These are phyloP conservation scores for Davidsoniella virescens DNA, from an alignment of 2,329 filamentous ascomycete genomes.

Conservation along the genomic window DNA sequence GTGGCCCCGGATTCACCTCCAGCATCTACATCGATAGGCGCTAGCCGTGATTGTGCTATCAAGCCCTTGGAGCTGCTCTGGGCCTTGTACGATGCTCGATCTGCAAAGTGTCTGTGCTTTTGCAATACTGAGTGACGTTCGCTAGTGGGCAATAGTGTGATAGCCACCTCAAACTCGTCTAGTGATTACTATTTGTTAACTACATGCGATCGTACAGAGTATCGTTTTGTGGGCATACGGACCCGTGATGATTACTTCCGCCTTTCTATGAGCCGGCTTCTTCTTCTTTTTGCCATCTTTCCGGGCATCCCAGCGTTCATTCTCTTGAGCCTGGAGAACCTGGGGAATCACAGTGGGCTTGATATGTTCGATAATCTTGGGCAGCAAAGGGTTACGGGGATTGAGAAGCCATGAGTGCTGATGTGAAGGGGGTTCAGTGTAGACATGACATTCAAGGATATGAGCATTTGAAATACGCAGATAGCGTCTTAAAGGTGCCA, in stretches of 20 bases:
- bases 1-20: background rate
- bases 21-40: conserved; percentile 9
- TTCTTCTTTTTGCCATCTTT: conserved; percentile 40
- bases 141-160: conserved; percentile 77
- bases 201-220: too few species aligned
- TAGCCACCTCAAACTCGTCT: conserved; percentile 93
- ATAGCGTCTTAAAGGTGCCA: conserved; percentile 82
- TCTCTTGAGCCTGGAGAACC: conserved; percentile 62
- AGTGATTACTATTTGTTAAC: background rate
- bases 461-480: conserved; percentile 84
- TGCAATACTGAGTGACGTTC: conserved; percentile 74
- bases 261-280: conserved; percentile 49
- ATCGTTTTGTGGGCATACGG: conserved; percentile 17
- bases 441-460: conserved; percentile 91
- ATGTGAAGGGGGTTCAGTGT: conserved; percentile 78
- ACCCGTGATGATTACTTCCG: conserved; percentile 70
- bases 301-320: conserved; percentile 30
- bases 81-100: conserved; percentile 18
- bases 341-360: conserved; percentile 80
- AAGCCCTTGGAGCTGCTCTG: conserved; percentile 15
- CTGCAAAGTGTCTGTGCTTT: conserved; percentile 59
- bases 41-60: conserved; percentile 5
- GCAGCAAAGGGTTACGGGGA: conserved; percentile 57
- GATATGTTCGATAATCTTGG: conserved; percentile 69
- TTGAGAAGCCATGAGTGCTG: conserved; percentile 72